Percentiles rank a stretch among this genome's conserved stretches.
These are phyloP conservation scores for Hippophae tibetana DNA, from an alignment of 306 rosid genomes.

Conservation along the genomic window DNA sequence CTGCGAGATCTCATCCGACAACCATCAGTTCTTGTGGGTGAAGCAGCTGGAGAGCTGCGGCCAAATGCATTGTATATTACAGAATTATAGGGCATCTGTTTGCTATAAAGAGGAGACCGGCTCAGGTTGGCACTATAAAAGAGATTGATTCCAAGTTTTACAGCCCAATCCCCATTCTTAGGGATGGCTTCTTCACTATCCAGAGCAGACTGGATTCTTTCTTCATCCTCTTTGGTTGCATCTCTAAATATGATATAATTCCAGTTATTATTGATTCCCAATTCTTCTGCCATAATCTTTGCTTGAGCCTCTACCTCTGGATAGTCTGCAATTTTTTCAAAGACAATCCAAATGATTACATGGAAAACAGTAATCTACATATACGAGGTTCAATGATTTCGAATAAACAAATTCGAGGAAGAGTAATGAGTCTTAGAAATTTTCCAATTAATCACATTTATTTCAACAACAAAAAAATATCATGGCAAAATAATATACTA, in stretches of 20 bases:
- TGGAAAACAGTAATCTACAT: constrained; percentile 9
- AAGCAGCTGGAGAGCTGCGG: constrained; percentile 49
- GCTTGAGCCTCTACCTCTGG: constrained; percentile 92
- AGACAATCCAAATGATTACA: constrained; percentile 18
- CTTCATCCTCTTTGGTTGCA: constrained; percentile 67
- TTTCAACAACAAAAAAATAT: too few species aligned
- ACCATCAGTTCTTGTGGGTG: constrained; percentile 46
- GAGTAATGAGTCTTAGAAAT: too few species aligned
- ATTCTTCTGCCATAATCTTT: constrained; percentile 57
- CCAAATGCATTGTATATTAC: constrained; percentile 90
- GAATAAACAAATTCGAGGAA: too few species aligned
- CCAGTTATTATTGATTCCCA: constrained; percentile 54
- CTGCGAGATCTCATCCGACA: constrained; percentile 58
- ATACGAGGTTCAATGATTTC: too few species aligned
- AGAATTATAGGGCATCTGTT: constrained; percentile 98
- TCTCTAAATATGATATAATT: constrained; percentile 47
- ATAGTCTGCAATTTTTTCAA: constrained; percentile 47
- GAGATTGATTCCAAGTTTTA: constrained; percentile 94
- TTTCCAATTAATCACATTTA: too few species aligned
- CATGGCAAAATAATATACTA: too few species aligned
- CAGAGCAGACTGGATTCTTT: constrained; percentile 72
- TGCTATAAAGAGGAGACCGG: constrained; percentile 87
- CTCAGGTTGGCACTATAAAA: constrained; percentile 90
- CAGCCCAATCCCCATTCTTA: constrained; percentile 95
- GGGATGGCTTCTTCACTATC: constrained; percentile 85